Evolutionary conservation across 2,329 filamentous ascomycete species (phyloP).

Genomic region (Fusarium sp.): DNA sequence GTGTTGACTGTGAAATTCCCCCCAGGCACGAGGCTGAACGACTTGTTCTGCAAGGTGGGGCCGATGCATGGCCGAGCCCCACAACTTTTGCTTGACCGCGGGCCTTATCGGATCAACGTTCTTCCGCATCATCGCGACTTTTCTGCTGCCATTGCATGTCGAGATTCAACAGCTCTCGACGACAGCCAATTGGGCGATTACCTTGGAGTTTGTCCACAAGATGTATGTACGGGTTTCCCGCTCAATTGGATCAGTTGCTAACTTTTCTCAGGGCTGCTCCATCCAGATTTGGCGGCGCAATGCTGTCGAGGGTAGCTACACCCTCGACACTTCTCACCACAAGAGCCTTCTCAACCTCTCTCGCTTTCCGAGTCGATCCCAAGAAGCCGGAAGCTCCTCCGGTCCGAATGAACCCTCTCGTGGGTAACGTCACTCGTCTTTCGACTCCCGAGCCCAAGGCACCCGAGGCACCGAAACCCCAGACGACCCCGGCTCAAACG

Average conservation of each 20-base stretch:
- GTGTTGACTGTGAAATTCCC: conserved; percentile 31
- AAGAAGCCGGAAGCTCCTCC: conserved; percentile 15
- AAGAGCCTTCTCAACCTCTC: conserved; percentile 51
- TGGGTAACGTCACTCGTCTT: conserved; percentile 43
- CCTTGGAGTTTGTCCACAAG: conserved; percentile 19
- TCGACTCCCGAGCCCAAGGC: conserved; percentile 17
- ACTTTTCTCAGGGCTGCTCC: conserved; percentile 44
- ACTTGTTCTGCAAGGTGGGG: conserved; percentile 41
- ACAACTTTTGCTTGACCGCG: conserved; percentile 12
- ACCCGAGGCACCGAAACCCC: conserved; percentile 16
- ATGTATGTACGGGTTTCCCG: conserved; percentile 31
- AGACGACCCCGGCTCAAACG: conserved; percentile 16
- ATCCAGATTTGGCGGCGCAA: conserved; percentile 45
- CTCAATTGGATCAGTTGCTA: background rate
- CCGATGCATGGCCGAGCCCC: conserved; percentile 26
- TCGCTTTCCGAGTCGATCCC: conserved; percentile 43
- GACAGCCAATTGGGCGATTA: conserved; percentile 40
- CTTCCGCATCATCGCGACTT: conserved; percentile 46
- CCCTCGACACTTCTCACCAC: conserved; percentile 35
- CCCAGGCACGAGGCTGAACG: conserved; percentile 44
- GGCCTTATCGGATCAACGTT: conserved; percentile 47
- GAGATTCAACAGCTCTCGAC: conserved; percentile 24
- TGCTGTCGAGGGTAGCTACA: conserved; percentile 48
- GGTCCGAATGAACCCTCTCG: conserved; percentile 47
- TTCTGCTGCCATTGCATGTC: conserved; percentile 32